phyloP scores from a whole-genome alignment of 331 rosid genomes.

The Erythrophleum ivorense region DNA sequence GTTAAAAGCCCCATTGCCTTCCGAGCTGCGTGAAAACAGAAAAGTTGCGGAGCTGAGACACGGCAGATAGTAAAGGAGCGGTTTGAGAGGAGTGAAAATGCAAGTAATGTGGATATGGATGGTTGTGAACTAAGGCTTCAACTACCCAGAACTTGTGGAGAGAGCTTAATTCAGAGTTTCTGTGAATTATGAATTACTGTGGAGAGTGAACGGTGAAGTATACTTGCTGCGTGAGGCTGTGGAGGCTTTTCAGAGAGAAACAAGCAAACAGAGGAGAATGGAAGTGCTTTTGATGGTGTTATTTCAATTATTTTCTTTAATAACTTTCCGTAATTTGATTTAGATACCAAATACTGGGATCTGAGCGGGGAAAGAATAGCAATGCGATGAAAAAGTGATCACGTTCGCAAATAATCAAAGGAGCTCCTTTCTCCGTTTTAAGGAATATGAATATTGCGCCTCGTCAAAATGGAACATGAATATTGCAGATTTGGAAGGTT shows the following conservation, averaged over 20 bases:
- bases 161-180: constrained; percentile 48
- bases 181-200: not conserved
- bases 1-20: constrained; percentile 41
- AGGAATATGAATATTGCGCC: too few relatives aligned
- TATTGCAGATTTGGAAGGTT: too few relatives aligned
- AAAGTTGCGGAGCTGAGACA: not conserved
- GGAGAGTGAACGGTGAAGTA: constrained; percentile 9
- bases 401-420: too few relatives aligned
- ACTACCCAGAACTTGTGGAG: constrained; percentile 2
- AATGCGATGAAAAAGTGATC: not conserved
- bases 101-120: constrained; percentile 26
- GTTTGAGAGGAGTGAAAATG: not conserved
- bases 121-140: not conserved
- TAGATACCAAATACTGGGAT: not conserved
- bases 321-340: too few relatives aligned
- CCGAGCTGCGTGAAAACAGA: not conserved
- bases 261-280: not conserved
- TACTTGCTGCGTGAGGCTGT: not conserved
- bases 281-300: not conserved
- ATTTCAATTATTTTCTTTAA: not conserved
- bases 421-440: too few relatives aligned
- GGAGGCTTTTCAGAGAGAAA: not conserved
- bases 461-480: too few relatives aligned
- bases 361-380: not conserved
- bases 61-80: not conserved